Conservation (phyloP, 2,329 filamentous ascomycete species). For the Neocatenulostroma microsporum region DNA sequence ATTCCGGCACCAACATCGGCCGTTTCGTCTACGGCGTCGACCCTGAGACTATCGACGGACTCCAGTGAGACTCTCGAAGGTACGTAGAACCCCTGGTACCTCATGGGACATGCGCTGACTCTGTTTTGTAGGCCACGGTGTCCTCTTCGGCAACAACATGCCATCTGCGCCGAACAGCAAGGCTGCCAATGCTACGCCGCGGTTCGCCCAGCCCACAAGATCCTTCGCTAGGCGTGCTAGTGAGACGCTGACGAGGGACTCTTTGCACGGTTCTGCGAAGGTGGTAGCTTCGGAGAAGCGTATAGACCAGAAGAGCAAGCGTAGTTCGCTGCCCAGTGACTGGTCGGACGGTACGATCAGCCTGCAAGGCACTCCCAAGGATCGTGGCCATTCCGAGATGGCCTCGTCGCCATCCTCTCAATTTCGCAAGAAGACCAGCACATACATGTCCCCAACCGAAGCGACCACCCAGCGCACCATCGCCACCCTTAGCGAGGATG, state of each 20-base stretch:
- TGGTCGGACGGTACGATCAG: slow-evolving; percentile 3
- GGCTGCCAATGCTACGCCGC: slow-evolving; percentile 8
- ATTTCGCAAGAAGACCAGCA: slow-evolving; percentile 23
- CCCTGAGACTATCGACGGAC: too few relatives aligned
- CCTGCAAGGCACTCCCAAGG: not conserved
- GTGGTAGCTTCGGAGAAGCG: slow-evolving; percentile 13
- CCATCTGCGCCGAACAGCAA: slow-evolving; percentile 2
- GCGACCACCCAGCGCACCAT: slow-evolving; percentile 21
- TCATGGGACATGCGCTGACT: too few relatives aligned
- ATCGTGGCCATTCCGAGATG: too few relatives aligned
- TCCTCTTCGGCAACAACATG: not conserved
- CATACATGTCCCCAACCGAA: slow-evolving; percentile 27
- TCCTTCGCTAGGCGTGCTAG: slow-evolving; percentile 19
- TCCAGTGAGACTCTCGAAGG: too few relatives aligned
- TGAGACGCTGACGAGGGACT: slow-evolving; percentile 20
- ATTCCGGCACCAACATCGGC: not conserved
- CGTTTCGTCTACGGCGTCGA: too few relatives aligned
- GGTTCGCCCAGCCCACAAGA: slow-evolving; percentile 26
- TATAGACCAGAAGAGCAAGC: slow-evolving; percentile 3
- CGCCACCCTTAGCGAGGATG: slow-evolving; percentile 17
- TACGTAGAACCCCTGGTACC: too few relatives aligned
- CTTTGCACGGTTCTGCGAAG: slow-evolving; percentile 5
- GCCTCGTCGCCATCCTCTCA: too few relatives aligned
- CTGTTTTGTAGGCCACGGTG: too few relatives aligned
- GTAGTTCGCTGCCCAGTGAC: slow-evolving; percentile 5